Evolutionary conservation across 2,329 filamentous ascomycete genomes (phyloP).

Genomic region (Venturia asperata): DNA sequence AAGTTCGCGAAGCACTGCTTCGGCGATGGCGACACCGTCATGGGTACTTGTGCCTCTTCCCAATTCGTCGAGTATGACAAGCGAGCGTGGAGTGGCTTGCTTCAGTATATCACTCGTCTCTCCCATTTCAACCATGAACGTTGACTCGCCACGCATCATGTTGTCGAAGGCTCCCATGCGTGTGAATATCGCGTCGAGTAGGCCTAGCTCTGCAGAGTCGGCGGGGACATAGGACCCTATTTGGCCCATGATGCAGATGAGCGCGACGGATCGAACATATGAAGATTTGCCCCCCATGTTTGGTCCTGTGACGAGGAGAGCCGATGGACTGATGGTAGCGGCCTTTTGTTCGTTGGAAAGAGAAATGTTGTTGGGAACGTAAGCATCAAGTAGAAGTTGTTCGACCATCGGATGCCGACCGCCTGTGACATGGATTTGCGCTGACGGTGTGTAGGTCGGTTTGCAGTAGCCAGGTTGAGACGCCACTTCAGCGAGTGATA

Average conservation of each 20-base stretch:
- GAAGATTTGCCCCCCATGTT: conserved; percentile 99
- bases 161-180: conserved; percentile 96
- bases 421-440: conserved; percentile 61
- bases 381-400: conserved; percentile 73
- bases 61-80: conserved; percentile 91
- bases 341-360: conserved; percentile 12
- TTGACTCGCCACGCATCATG: conserved; percentile 87
- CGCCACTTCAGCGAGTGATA: conserved; percentile 79
- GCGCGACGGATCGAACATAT: conserved; percentile 85
- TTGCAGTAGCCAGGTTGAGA: conserved; percentile 80
- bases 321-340: conserved; percentile 51
- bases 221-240: conserved; percentile 93
- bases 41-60: conserved; percentile 91
- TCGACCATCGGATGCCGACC: conserved; percentile 96
- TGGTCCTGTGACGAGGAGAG: conserved; percentile 86
- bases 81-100: conserved; percentile 71
- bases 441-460: conserved; percentile 56
- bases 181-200: conserved; percentile 87
- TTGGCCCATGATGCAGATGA: conserved; percentile 90
- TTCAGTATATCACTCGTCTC: conserved; percentile 90
- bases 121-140: conserved; percentile 95
- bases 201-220: conserved; percentile 62
- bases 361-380: conserved; percentile 79
- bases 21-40: conserved; percentile 91
- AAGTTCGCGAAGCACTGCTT: conserved; percentile 81